These are phyloP conservation scores for Iberis amara DNA, from an alignment of 441 rosid genomes.

Conservation along the genomic window DNA sequence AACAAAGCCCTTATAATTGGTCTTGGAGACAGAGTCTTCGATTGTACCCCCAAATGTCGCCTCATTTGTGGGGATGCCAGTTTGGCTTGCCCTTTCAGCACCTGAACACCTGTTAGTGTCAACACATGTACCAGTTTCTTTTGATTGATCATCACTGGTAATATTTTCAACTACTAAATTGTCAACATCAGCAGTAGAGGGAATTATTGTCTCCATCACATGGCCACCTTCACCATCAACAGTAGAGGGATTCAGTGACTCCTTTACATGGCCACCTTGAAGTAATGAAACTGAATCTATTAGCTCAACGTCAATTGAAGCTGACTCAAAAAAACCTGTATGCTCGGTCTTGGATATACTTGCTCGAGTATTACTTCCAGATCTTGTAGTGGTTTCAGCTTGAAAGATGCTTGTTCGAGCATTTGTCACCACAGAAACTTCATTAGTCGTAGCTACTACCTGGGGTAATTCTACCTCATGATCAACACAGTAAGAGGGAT, in stretches of 20 bases:
- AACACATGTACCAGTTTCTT: conserved; percentile 22
- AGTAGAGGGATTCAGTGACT: conserved; percentile 14
- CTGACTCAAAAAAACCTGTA: conserved; percentile 19
- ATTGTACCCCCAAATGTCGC: conserved; percentile 1
- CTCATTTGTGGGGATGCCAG: conserved; percentile 23
- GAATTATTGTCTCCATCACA: conserved; percentile 22
- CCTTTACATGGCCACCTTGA: conserved; percentile 14
- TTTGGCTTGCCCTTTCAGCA: conserved; percentile 24
- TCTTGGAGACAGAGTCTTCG: conserved; percentile 19
- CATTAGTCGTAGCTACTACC: conserved; percentile 17
- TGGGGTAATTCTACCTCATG: conserved; percentile 25
- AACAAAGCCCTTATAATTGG: conserved; percentile 10
- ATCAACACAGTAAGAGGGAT: conserved; percentile 20
- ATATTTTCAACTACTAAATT: conserved; percentile 8
- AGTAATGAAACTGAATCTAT: conserved; percentile 18
- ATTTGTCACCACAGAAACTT: conserved; percentile 17
- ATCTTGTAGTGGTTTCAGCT: conserved; percentile 22
- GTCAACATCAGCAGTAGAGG: conserved; percentile 15
- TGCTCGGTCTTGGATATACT: conserved; percentile 17
- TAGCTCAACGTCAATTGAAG: conserved; percentile 22
- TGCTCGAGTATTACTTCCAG: conserved; percentile 6
- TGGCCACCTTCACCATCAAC: conserved; percentile 9
- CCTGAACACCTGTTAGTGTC: conserved; percentile 24
- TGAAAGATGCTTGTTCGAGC: conserved; percentile 17
- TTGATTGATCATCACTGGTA: conserved; percentile 9